Percentiles rank a stretch among this genome's conserved stretches.
These are phyloP conservation scores for Pseudoscleropodium purum DNA, from an alignment of 225 moss, liverwort and hornwort species.

Conservation along the genomic window DNA sequence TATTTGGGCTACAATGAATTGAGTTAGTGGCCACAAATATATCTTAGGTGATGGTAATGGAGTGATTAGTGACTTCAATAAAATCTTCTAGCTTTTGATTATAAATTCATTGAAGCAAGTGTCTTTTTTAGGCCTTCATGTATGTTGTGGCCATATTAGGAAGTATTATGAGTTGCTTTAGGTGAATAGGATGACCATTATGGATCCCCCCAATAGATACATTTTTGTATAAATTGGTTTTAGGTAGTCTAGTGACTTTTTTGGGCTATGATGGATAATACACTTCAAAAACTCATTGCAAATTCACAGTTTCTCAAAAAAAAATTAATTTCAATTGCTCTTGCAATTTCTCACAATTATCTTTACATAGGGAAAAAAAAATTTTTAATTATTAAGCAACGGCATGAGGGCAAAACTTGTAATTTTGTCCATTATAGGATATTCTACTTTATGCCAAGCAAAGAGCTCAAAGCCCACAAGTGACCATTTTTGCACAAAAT, in stretches of 20 bases:
- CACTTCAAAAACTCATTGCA: not conserved
- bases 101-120: not conserved
- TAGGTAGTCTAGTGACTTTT: not conserved
- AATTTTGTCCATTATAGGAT: too few relatives aligned
- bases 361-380: too few relatives aligned
- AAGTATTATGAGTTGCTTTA: not conserved
- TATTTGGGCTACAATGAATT: too few relatives aligned
- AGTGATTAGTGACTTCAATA: too few relatives aligned
- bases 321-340: not conserved
- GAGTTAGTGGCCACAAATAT: too few relatives aligned
- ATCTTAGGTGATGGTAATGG: too few relatives aligned
- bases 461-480: rapidly evolving
- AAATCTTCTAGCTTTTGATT: too few relatives aligned
- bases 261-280: not conserved
- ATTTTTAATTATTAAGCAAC: too few relatives aligned
- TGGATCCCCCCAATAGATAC: too few relatives aligned
- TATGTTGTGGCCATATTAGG: not conserved
- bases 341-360: too few relatives aligned
- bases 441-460: not conserved
- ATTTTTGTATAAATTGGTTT: too few relatives aligned
- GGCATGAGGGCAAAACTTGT: too few relatives aligned
- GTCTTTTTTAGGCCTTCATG: not conserved
- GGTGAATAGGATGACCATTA: not conserved
- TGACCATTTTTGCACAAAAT: not conserved
- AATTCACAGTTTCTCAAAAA: not conserved